These are phyloP conservation scores for Candida andamanensis DNA, from an alignment of 805 yeast species.

Conservation along the genomic window DNA sequence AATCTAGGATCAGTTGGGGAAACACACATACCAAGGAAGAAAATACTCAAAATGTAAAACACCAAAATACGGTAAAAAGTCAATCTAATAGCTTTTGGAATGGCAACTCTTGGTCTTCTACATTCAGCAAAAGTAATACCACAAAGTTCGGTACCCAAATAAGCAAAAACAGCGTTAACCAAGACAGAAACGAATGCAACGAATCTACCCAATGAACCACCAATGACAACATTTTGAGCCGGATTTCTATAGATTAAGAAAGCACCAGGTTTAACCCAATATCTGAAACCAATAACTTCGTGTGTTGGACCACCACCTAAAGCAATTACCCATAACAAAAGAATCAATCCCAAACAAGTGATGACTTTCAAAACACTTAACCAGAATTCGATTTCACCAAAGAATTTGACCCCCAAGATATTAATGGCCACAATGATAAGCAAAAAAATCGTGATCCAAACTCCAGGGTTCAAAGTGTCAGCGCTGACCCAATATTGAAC, in stretches of 20 bases:
- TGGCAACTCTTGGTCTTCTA: constrained; percentile 55
- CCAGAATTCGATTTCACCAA: constrained; percentile 59
- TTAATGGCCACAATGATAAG: constrained; percentile 38
- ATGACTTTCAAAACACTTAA: constrained; percentile 59
- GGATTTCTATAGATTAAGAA: constrained; percentile 44
- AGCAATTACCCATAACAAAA: constrained; percentile 58
- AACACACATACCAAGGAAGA: constrained; percentile 65
- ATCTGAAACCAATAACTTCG: constrained; percentile 69
- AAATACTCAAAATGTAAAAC: constrained; percentile 57
- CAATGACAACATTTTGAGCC: constrained; percentile 28
- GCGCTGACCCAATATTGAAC: constrained; percentile 48
- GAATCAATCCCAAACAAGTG: constrained; percentile 61
- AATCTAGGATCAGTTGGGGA: constrained; percentile 51
- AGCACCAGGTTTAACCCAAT: constrained; percentile 68
- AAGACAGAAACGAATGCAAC: constrained; percentile 58
- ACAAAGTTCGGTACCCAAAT: constrained; percentile 63
- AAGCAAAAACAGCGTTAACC: constrained; percentile 65
- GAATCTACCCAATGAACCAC: constrained; percentile 49
- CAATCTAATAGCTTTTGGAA: constrained; percentile 67
- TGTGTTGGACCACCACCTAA: constrained; percentile 76
- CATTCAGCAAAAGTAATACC: constrained; percentile 76
- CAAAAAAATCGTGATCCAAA: constrained; percentile 49
- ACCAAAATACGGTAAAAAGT: constrained; percentile 65
- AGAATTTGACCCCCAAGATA: constrained; percentile 46
- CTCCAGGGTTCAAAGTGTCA: constrained; percentile 49